Evolutionary conservation across 345 rosid genomes (phyloP).

Genomic region (Moricandia moricandioides): DNA sequence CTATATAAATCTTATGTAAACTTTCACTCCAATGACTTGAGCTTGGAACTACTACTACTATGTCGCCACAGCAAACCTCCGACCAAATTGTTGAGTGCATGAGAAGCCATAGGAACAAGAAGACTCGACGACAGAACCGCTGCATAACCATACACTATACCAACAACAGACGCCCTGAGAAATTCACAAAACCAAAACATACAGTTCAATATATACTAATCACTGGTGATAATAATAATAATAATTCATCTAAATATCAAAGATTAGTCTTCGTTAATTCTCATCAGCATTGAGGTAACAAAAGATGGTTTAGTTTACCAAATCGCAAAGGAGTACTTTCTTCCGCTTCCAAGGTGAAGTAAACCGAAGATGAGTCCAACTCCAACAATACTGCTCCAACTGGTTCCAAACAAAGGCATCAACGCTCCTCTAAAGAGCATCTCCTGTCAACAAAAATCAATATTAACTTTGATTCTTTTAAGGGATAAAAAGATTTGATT

Average conservation of each 20-base stretch:
- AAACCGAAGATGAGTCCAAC: constrained; percentile 68
- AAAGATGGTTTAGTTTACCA: constrained; percentile 48
- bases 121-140: constrained; percentile 60
- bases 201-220: background rate
- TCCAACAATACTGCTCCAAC: constrained; percentile 55
- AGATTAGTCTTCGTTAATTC: background rate
- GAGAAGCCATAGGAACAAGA: constrained; percentile 70
- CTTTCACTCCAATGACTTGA: constrained; percentile 26
- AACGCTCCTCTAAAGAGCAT: constrained; percentile 76
- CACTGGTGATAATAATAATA: background rate
- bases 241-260: background rate
- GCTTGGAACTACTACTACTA: constrained; percentile 38
- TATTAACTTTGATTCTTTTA: no score
- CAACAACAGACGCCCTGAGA: constrained; percentile 85
- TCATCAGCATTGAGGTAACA: background rate
- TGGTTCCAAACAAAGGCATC: constrained; percentile 65
- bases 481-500: no score
- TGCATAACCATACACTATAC: constrained; percentile 67
- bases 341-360: constrained; percentile 77
- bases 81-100: constrained; percentile 71
- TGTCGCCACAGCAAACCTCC: constrained; percentile 74
- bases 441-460: constrained; percentile 48
- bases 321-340: constrained; percentile 79
- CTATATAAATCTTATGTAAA: no score
- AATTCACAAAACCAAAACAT: background rate